Percentiles rank a stretch among this genome's conserved stretches.
These are phyloP conservation scores for Neofusicoccum sp. DNA, from an alignment of 2,329 filamentous ascomycete genomes.

Conservation along the genomic window DNA sequence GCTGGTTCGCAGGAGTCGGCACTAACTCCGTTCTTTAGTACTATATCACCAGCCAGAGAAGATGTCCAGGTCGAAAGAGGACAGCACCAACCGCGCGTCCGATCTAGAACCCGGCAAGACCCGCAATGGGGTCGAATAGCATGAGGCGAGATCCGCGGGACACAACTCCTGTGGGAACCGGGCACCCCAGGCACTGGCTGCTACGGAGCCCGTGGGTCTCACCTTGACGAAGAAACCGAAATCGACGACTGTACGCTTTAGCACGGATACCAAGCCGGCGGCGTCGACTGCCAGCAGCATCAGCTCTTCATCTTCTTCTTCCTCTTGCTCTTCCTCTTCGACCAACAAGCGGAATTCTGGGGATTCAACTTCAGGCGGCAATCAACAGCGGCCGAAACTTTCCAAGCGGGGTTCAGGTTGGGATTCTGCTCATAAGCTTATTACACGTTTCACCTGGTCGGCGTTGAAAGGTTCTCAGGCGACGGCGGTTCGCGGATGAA, in stretches of 20 bases:
- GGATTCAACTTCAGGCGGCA: constrained; percentile 1
- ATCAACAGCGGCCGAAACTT: constrained; percentile 12
- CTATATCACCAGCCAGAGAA: constrained; percentile 77
- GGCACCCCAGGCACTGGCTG: constrained; percentile 14
- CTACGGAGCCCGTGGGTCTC: constrained; percentile 18
- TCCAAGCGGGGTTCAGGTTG: constrained; percentile 17
- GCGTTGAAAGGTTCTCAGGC: constrained; percentile 20
- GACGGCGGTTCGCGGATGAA: constrained; percentile 18
- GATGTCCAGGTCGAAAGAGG: constrained; percentile 84
- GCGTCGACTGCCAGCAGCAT: constrained; percentile 9
- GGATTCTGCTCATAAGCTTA: constrained; percentile 20
- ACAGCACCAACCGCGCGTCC: constrained; percentile 40
- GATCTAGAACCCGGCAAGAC: constrained; percentile 91
- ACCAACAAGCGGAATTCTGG: constrained; percentile 9
- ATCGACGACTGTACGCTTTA: constrained; percentile 11
- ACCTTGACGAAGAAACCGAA: constrained; percentile 11
- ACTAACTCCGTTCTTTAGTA: constrained; percentile 45
- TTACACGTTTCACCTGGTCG: constrained; percentile 20
- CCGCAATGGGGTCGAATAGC: constrained; percentile 96
- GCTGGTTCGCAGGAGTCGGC: background rate
- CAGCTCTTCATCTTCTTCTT: constrained; percentile 9
- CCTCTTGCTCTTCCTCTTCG: constrained; percentile 8
- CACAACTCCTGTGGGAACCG: constrained; percentile 7
- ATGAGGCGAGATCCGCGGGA: constrained; percentile 49
- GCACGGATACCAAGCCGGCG: constrained; percentile 15